A percentile compares a stretch with the other conserved stretches of the same genome.
These are phyloP conservation scores for Punica granatum DNA, from an alignment of 345 rosid genomes.

Conservation along the genomic window DNA sequence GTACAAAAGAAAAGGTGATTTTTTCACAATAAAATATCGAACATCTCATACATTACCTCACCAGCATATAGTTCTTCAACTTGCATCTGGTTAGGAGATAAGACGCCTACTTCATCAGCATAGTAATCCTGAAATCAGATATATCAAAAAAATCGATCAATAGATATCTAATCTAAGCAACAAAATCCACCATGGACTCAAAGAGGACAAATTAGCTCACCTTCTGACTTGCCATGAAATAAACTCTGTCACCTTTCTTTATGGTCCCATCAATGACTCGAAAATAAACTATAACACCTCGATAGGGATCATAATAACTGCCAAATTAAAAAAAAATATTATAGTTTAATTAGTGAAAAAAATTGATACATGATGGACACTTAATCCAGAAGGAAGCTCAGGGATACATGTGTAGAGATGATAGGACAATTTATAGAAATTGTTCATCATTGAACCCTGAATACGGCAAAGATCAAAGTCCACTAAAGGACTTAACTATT, in stretches of 20 bases:
- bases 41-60: slow-evolving; percentile 48
- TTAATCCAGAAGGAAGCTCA: neutral
- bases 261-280: slow-evolving; percentile 90
- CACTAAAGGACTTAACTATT: neutral
- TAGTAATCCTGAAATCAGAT: slow-evolving; percentile 56
- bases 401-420: neutral
- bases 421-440: neutral
- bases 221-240: slow-evolving; percentile 93
- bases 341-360: neutral
- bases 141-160: neutral
- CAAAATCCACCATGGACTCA: neutral
- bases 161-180: neutral
- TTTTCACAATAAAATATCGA: neutral
- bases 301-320: slow-evolving; percentile 98
- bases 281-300: slow-evolving; percentile 94
- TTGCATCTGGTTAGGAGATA: slow-evolving; percentile 92
- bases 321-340: slow-evolving; percentile 11
- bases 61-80: slow-evolving; percentile 87
- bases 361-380: neutral
- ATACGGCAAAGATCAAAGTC: neutral
- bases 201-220: slow-evolving; percentile 23
- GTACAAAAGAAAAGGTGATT: neutral
- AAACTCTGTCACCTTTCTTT: slow-evolving; percentile 87
- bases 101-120: slow-evolving; percentile 93
- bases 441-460: neutral